Percentiles rank a stretch among this genome's conserved stretches.
These are phyloP conservation scores for Rhodotorula graminis DNA, from an alignment of 768 basidiomycete species.

Conservation along the genomic window DNA sequence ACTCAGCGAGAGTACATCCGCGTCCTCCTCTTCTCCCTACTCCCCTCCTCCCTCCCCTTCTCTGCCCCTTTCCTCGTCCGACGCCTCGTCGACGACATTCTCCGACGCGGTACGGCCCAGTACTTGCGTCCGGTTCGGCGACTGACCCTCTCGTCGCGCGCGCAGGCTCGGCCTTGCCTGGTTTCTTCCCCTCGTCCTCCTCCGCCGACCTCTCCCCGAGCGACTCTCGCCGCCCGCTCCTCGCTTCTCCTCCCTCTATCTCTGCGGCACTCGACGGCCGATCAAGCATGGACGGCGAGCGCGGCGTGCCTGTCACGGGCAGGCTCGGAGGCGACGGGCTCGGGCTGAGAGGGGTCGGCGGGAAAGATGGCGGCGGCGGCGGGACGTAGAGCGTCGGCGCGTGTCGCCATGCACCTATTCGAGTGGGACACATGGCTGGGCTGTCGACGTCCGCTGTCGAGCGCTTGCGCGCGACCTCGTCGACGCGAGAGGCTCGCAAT, in stretches of 20 bases:
- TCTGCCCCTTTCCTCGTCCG: too few species aligned
- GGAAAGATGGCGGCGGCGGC: too few species aligned
- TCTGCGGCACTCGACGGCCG: not conserved
- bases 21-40: not conserved
- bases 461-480: too few species aligned
- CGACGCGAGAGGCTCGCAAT: too few species aligned
- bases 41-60: not conserved
- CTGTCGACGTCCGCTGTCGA: too few species aligned
- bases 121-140: not conserved
- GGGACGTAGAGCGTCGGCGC: too few species aligned
- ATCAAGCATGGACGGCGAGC: not conserved
- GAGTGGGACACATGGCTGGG: too few species aligned
- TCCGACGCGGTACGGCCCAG: too few species aligned
- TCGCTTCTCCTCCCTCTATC: not conserved
- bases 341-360: not conserved
- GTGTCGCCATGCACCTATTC: too few species aligned
- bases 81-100: too few species aligned
- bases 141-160: not conserved
- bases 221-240: not conserved
- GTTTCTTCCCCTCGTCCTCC: not conserved
- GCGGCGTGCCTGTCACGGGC: not conserved
- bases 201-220: not conserved
- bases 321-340: not conserved
- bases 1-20: slow-evolving; percentile 29
- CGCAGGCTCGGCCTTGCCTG: not conserved